phyloP scores from a whole-genome alignment of 2,329 filamentous ascomycete species.

The Knoxdaviesia capensis region DNA sequence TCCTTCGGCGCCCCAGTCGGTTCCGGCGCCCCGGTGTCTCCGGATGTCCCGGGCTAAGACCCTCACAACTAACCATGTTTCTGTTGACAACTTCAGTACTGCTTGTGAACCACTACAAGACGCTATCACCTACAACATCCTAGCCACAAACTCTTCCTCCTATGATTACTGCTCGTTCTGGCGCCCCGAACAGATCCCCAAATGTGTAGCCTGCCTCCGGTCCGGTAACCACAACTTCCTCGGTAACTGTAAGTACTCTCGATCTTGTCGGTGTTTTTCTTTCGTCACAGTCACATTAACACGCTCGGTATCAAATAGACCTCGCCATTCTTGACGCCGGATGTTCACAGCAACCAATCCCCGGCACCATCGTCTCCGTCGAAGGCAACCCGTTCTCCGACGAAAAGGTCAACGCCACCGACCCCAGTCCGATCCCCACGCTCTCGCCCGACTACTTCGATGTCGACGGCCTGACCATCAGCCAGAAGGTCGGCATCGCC shows the following conservation, averaged over 20 bases:
- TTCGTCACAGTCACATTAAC: constrained; percentile 7
- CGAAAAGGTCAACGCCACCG: constrained; percentile 25
- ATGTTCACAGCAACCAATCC: constrained; percentile 28
- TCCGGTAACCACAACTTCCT: constrained; percentile 18
- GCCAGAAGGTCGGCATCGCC: constrained; percentile 36
- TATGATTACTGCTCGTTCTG: constrained; percentile 35
- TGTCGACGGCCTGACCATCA: constrained; percentile 26
- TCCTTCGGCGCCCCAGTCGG: too few species aligned
- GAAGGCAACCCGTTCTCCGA: constrained; percentile 31
- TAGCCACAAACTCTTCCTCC: constrained; percentile 20
- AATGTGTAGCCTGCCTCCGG: constrained; percentile 28
- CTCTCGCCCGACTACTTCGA: constrained; percentile 20
- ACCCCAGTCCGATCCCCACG: constrained; percentile 20
- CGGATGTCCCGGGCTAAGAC: too few species aligned
- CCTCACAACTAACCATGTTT: not conserved
- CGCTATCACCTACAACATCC: constrained; percentile 26
- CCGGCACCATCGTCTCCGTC: constrained; percentile 26
- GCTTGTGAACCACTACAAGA: constrained; percentile 28
- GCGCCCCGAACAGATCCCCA: constrained; percentile 16
- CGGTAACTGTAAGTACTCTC: constrained; percentile 27
- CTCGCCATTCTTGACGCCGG: constrained; percentile 31
- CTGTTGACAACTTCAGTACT: constrained; percentile 18
- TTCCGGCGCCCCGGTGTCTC: too few species aligned
- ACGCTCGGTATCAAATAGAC: constrained; percentile 12
- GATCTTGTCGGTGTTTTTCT: too few species aligned